Base-by-base conservation (phyloP, 108 stramenopile genomes). In the Stephanodiscus minutulus region DNA sequence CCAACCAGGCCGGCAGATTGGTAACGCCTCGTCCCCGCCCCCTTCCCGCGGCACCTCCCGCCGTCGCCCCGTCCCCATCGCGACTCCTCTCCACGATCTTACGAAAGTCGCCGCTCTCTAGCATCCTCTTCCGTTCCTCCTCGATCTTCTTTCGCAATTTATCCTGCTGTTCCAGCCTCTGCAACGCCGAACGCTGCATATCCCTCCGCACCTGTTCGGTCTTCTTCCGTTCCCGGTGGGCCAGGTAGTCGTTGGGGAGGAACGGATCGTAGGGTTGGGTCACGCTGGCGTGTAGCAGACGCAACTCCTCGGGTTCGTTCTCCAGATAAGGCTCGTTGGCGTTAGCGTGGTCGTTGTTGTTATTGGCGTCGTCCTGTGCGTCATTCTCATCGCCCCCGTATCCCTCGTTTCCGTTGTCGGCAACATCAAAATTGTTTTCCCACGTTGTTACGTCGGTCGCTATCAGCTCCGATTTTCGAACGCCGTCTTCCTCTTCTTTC, bases 1-100 rank as follows among this genome's bases (percentile, higher is more conserved):
- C 69, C 74, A 94, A 77, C 93, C 93, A 94, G 27, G 93, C 93
- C 17, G 93, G 93, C n/a, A 91, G 58, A 81, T 94, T 94, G 25
- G 72, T 84, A 15, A 89, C 53, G 0, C 87, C 85, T 50, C 83
- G 10, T 31, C 91, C 88, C 48, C 93, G 83, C 58, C 92, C 89
- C 49, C 88, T 49, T 39, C 91, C 91, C 12, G 76, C 69, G 33
- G 80, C 86, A 12, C 33, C 31, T 11, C 69, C 75, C 15, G 28
- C 57, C 31, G 15, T 41, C 10, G 21, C 31, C 18, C 39, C 64
- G 25, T 59, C 76, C 9, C 25, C 20, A 27, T 55, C 70, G 15
- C 47, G 25, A 44, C 68, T 76, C 49, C 62, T 77, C 66, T 77
- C 82, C 50, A 80, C 82, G 70, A 71, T 82, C 47, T 8, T 64